Conservation (phyloP, 78 protist genomes). For the Planoprotostelium fungivorum region DNA sequence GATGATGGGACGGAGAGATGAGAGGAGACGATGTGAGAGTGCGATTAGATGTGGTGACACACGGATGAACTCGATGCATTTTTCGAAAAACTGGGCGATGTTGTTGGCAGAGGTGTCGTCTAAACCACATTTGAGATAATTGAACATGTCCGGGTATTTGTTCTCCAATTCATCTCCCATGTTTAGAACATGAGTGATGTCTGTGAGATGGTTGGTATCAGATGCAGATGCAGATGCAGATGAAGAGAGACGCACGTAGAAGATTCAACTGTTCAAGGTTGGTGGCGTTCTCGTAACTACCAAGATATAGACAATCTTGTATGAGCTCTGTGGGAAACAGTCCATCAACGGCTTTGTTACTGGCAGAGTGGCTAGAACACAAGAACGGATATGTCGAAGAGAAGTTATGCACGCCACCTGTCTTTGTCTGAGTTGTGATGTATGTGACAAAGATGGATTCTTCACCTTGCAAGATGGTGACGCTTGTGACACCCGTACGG, state of each 20-base stretch:
- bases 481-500: not conserved
- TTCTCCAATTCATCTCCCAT: slow-evolving; percentile 54
- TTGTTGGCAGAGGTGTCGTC: slow-evolving; percentile 31
- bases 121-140: slow-evolving; percentile 37
- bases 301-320: slow-evolving; percentile 30
- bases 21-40: too few species aligned
- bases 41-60: not conserved
- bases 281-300: slow-evolving; percentile 28
- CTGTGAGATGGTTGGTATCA: not conserved
- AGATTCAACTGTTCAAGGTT: slow-evolving; percentile 7
- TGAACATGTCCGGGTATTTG: slow-evolving; percentile 25
- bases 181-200: slow-evolving; percentile 51
- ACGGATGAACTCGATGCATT: slow-evolving; percentile 20
- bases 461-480: not conserved
- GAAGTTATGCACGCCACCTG: slow-evolving; percentile 19
- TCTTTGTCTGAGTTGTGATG: not conserved
- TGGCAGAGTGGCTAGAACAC: not conserved
- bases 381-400: slow-evolving; percentile 19
- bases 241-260: slow-evolving; percentile 17
- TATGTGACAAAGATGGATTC: not conserved
- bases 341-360: not conserved
- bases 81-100: slow-evolving; percentile 21
- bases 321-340: slow-evolving; percentile 34
- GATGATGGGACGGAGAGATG: not conserved
- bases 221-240: not conserved